These are phyloP conservation scores for Trichodelitschia bisporula DNA, from an alignment of 495 filamentous ascomycete genomes.

Conservation along the genomic window DNA sequence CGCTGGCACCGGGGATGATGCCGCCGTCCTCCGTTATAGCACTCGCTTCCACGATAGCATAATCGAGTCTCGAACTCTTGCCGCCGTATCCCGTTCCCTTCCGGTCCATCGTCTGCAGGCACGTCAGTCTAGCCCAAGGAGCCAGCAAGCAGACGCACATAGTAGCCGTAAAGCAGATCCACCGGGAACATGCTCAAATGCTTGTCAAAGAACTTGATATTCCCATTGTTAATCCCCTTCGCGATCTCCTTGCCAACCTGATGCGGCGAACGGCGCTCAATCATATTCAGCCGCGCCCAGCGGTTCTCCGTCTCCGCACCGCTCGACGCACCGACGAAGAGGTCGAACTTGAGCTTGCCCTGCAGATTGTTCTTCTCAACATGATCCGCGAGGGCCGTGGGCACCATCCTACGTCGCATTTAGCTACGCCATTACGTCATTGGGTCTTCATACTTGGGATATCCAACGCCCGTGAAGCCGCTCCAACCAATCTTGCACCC, in stretches of 20 bases:
- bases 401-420: conserved; percentile 42
- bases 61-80: conserved; percentile 62
- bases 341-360: conserved; percentile 57
- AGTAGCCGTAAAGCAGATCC: conserved; percentile 63
- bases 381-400: conserved; percentile 64
- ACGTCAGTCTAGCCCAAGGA: too few relatives aligned
- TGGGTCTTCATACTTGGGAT: conserved; percentile 43
- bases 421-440: too few relatives aligned
- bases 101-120: conserved; percentile 43
- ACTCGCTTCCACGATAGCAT: conserved; percentile 65
- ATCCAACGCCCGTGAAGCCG: conserved; percentile 79
- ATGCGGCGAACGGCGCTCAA: conserved; percentile 61
- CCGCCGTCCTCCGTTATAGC: conserved; percentile 85
- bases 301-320: conserved; percentile 82
- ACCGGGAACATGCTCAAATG: conserved; percentile 84
- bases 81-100: too few relatives aligned
- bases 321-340: conserved; percentile 75
- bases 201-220: conserved; percentile 84
- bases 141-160: too few relatives aligned
- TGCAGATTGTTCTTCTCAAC: conserved; percentile 75
- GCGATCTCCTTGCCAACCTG: conserved; percentile 82
- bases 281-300: conserved; percentile 74
- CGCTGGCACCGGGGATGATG: conserved; percentile 70
- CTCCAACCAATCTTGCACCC: conserved; percentile 71
- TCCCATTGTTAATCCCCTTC: conserved; percentile 72